Percentiles rank a stretch among this genome's conserved stretches.
Evolutionary conservation across 2,329 filamentous ascomycete genomes (phyloP).

Genomic region (Plenodomus biglobosus): DNA sequence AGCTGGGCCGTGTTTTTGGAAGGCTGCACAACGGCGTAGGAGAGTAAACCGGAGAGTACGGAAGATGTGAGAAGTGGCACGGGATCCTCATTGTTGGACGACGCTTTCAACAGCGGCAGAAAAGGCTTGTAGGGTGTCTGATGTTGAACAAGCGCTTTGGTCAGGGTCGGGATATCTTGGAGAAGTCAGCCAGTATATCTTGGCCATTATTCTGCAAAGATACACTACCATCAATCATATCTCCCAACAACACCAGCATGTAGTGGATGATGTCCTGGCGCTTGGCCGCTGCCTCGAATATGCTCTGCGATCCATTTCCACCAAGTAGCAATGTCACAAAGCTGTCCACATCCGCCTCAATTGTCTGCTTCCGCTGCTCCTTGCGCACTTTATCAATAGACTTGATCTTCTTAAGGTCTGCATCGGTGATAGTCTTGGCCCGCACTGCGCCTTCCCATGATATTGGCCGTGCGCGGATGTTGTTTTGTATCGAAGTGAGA

Average conservation of each 20-base stretch:
- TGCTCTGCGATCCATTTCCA: slow-evolving; percentile 63
- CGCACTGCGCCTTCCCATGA: slow-evolving; percentile 97
- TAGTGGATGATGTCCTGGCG: slow-evolving; percentile 92
- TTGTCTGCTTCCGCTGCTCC: slow-evolving; percentile 80
- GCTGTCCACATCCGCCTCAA: slow-evolving; percentile 76
- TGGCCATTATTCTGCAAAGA: not conserved
- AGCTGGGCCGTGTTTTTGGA: slow-evolving; percentile 64
- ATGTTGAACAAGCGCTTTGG: slow-evolving; percentile 73
- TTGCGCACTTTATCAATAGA: slow-evolving; percentile 95
- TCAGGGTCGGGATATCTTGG: slow-evolving; percentile 75
- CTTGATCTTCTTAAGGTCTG: slow-evolving; percentile 92
- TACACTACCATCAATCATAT: slow-evolving; percentile 76
- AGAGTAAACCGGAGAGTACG: slow-evolving; percentile 79
- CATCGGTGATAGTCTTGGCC: slow-evolving; percentile 89
- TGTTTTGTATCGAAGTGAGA: slow-evolving; percentile 85
- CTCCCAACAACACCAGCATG: slow-evolving; percentile 83
- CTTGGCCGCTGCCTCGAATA: slow-evolving; percentile 79
- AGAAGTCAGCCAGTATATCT: not conserved
- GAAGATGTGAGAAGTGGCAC: slow-evolving; percentile 89
- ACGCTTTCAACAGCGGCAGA: slow-evolving; percentile 78
- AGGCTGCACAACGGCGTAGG: slow-evolving; percentile 61
- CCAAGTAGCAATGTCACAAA: slow-evolving; percentile 83
- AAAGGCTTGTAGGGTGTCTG: slow-evolving; percentile 74
- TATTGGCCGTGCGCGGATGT: slow-evolving; percentile 93
- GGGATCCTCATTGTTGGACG: slow-evolving; percentile 79